Conservation (phyloP, 1,284 basidiomycete genomes). For the Ustilago xerochloae region DNA sequence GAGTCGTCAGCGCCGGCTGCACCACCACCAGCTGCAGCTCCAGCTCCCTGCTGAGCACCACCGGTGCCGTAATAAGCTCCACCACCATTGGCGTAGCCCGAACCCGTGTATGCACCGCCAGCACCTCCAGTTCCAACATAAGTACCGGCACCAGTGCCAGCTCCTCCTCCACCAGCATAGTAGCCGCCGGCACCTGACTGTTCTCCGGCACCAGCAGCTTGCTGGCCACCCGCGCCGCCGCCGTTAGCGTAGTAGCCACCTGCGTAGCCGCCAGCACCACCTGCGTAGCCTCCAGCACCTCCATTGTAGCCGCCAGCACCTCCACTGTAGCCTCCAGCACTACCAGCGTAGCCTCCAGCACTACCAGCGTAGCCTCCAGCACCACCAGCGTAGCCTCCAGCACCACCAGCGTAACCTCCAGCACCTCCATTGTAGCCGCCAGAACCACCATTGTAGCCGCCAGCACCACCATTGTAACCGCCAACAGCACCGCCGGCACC, state of each 20-base stretch:
- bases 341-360: not conserved
- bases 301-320: too few species aligned
- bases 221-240: not conserved
- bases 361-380: not conserved
- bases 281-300: not conserved
- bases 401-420: not conserved
- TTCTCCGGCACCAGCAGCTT: not conserved
- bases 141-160: not conserved
- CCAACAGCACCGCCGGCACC: conserved; percentile 1
- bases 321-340: not conserved
- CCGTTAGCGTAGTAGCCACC: not conserved
- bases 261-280: not conserved
- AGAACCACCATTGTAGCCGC: not conserved
- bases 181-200: not conserved
- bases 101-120: not conserved
- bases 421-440: not conserved
- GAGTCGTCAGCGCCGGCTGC: not conserved
- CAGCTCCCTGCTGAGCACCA: not conserved
- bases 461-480: not conserved
- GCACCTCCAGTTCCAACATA: not conserved
- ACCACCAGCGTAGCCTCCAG: not conserved
- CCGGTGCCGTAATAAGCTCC: not conserved
- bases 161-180: not conserved
- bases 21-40: not conserved
- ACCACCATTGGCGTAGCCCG: not conserved